These are phyloP conservation scores for Mortierella claussenii DNA, from an alignment of 192 early-diverging fungal species.

Conservation along the genomic window DNA sequence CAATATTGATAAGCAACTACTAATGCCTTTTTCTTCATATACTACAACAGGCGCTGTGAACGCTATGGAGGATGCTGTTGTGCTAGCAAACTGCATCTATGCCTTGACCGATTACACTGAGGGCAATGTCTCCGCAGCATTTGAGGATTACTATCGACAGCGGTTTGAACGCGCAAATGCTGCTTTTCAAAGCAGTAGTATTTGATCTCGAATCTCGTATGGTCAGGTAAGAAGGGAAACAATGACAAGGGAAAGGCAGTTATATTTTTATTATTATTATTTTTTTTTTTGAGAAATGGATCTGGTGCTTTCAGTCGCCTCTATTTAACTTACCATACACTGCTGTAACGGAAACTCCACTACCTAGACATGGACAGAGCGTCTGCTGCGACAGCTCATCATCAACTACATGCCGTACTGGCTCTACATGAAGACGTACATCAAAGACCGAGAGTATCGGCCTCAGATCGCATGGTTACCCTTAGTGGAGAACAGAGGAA, in stretches of 20 bases:
- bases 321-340: no score
- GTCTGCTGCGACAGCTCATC: neutral
- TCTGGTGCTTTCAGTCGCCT: no score
- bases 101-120: neutral
- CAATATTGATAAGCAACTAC: neutral
- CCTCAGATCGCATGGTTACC: neutral
- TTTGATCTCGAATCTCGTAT: neutral
- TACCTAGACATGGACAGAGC: neutral
- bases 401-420: neutral
- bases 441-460: neutral
- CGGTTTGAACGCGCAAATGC: constrained; percentile 1
- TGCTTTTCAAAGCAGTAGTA: neutral
- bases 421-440: neutral
- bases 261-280: no score
- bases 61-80: constrained; percentile 12
- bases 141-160: constrained; percentile 2
- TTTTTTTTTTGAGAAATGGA: no score
- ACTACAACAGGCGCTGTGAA: constrained; percentile 1
- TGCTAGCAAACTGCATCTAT: constrained; percentile 20
- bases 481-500: neutral
- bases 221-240: no score
- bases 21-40: no score
- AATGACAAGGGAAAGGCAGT: no score
- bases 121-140: neutral
- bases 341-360: no score